Percentiles rank a stretch among this genome's conserved stretches.
Conservation (phyloP, 306 rosid species). For the Corylus heterophylla region DNA sequence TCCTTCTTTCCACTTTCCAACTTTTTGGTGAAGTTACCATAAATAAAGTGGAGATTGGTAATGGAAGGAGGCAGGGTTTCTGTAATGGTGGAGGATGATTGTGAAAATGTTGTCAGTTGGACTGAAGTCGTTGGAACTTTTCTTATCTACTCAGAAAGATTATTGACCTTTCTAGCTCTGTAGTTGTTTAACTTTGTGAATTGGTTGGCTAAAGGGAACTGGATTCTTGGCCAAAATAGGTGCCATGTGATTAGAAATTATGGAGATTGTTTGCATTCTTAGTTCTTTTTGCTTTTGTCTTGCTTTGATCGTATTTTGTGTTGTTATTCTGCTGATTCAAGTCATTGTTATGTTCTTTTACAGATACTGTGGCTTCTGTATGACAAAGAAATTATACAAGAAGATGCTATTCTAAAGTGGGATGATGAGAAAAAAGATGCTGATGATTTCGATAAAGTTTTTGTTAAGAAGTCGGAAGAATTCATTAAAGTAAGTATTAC, state of each 20-base stretch:
- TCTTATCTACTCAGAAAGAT: neutral
- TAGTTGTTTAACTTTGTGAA: neutral
- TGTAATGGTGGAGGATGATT: neutral
- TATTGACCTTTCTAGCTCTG: slow-evolving; percentile 3
- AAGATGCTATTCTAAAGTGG: slow-evolving; percentile 93
- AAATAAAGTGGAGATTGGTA: neutral
- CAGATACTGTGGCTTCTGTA: slow-evolving; percentile 76
- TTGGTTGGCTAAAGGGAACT: slow-evolving; percentile 3
- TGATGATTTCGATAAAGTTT: slow-evolving; percentile 76
- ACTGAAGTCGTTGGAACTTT: slow-evolving; percentile 7
- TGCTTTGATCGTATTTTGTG: neutral
- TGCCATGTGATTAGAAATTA: neutral
- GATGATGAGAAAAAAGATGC: slow-evolving; percentile 83
- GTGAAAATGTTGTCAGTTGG: slow-evolving; percentile 9
- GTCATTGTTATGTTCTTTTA: slow-evolving; percentile 1
- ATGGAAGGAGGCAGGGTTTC: neutral
- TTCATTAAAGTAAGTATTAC: slow-evolving; percentile 64
- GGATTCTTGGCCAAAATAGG: neutral
- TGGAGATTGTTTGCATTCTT: neutral
- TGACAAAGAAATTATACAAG: slow-evolving; percentile 67
- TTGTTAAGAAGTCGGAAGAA: slow-evolving; percentile 66
- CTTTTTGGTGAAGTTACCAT: neutral
- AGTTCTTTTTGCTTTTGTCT: neutral
- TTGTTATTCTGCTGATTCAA: neutral
- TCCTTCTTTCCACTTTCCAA: neutral